Conservation (phyloP, 768 basidiomycete genomes). For the Sistotremastrum suecicum region DNA sequence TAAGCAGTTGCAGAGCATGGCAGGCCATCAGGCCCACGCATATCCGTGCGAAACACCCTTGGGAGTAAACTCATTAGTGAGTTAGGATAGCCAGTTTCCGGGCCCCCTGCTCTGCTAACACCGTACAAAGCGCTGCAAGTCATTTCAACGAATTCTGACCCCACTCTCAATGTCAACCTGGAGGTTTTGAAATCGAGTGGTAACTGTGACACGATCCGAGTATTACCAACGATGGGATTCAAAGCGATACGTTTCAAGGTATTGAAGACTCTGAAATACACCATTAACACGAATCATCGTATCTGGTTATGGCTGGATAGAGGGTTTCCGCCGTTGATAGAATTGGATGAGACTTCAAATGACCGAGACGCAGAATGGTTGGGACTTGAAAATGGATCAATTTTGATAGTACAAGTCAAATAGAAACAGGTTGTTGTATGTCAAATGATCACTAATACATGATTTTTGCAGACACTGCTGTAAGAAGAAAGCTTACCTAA, state of each 20-base stretch:
- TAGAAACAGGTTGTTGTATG: background rate
- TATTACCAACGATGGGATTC: conserved; percentile 57
- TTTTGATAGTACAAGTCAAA: conserved; percentile 13
- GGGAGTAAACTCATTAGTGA: conserved; percentile 10
- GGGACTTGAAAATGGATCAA: conserved; percentile 45
- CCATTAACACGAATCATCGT: conserved; percentile 12
- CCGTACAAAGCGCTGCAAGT: conserved; percentile 21
- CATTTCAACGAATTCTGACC: conserved; percentile 11
- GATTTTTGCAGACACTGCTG: no score
- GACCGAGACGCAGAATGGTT: conserved; percentile 51
- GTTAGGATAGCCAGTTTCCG: conserved; percentile 12
- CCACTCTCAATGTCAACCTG: no score
- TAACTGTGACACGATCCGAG: conserved; percentile 23
- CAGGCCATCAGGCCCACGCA: background rate
- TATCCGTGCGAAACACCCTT: conserved; percentile 6
- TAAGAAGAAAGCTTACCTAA: no score
- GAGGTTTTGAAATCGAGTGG: no score
- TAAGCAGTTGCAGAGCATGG: conserved; percentile 5
- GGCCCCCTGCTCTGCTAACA: conserved; percentile 28
- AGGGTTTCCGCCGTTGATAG: conserved; percentile 30
- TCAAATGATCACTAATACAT: background rate
- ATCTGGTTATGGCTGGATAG: conserved; percentile 44
- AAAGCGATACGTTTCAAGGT: conserved; percentile 51
- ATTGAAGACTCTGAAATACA: conserved; percentile 26
- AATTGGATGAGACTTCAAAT: conserved; percentile 35